Percentiles rank a stretch among this genome's conserved stretches.
Evolutionary conservation across 176 grass and related monocot species (phyloP).

Genomic region (Musa troglodytarum): DNA sequence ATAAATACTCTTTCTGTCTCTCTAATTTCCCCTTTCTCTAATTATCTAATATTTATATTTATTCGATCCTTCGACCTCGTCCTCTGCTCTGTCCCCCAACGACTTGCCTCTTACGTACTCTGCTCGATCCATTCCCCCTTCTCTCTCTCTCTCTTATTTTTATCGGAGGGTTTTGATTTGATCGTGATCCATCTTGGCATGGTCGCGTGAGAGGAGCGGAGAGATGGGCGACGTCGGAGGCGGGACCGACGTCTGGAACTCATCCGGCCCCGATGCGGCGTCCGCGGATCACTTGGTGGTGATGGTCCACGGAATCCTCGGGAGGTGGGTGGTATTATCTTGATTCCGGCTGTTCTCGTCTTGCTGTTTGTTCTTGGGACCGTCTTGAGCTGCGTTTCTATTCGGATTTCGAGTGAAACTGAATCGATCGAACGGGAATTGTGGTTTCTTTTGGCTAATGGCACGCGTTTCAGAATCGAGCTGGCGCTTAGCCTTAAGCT

Average conservation of each 20-base stretch:
- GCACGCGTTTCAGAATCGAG: not conserved
- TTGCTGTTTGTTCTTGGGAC: not conserved
- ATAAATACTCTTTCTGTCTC: no score
- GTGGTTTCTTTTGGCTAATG: not conserved
- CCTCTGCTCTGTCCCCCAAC: no score
- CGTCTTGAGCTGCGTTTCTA: not conserved
- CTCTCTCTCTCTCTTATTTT: not conserved
- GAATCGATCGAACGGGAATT: not conserved
- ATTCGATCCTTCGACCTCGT: no score
- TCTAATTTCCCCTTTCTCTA: no score
- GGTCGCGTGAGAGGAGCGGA: not conserved
- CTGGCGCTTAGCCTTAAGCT: not conserved
- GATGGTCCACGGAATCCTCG: conserved; percentile 39
- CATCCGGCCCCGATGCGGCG: conserved; percentile 1
- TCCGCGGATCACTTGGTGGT: conserved; percentile 33
- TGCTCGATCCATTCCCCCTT: not conserved
- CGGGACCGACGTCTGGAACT: conserved; percentile 15
- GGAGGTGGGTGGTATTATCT: conserved; percentile 7
- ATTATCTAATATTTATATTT: no score
- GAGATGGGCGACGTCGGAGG: not conserved
- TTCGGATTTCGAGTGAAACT: not conserved
- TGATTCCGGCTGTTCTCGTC: not conserved
- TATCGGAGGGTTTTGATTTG: not conserved
- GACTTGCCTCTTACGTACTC: no score
- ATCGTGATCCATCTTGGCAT: not conserved